These are phyloP conservation scores for Candida bentonensis DNA, from an alignment of 805 yeast genomes.

Conservation along the genomic window DNA sequence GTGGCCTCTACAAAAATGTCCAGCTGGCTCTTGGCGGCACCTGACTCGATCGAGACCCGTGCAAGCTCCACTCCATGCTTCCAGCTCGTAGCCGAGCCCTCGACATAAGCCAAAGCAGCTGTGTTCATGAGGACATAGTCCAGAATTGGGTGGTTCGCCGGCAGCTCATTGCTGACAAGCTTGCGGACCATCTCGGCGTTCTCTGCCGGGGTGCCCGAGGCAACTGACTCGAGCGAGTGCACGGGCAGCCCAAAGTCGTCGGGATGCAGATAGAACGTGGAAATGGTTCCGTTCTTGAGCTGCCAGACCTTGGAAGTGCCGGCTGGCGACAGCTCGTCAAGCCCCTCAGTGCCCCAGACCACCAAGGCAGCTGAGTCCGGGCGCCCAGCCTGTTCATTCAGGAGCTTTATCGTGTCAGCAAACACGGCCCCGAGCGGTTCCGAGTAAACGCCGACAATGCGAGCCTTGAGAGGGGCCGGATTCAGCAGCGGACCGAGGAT, in stretches of 20 bases:
- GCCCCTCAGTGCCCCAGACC: constrained; percentile 84
- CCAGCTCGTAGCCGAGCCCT: constrained; percentile 56
- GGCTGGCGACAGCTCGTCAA: constrained; percentile 88
- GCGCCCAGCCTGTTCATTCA: constrained; percentile 37
- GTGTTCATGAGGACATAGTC: constrained; percentile 88
- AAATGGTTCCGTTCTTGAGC: constrained; percentile 28
- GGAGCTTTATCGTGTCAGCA: constrained; percentile 61
- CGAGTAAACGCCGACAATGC: constrained; percentile 83
- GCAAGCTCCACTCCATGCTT: constrained; percentile 67
- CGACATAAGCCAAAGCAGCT: constrained; percentile 71
- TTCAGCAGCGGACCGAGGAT: constrained; percentile 87
- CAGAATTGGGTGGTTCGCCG: constrained; percentile 41
- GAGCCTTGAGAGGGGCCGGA: constrained; percentile 69
- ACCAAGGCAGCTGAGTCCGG: constrained; percentile 47
- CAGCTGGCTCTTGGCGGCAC: constrained; percentile 51
- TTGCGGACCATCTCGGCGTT: constrained; percentile 54
- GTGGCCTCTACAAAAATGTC: constrained; percentile 34
- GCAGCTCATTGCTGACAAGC: constrained; percentile 30
- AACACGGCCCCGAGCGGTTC: constrained; percentile 67
- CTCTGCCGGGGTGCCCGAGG: constrained; percentile 75
- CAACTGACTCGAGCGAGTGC: constrained; percentile 53
- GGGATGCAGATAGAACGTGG: constrained; percentile 31
- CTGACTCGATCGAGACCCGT: constrained; percentile 47
- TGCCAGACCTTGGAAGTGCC: constrained; percentile 77
- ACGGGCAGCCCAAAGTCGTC: constrained; percentile 68